A percentile compares a stretch with the other conserved stretches of the same genome.
Evolutionary conservation across 129 eudicot genomes (phyloP).

Genomic region (Flaveria trinervia): DNA sequence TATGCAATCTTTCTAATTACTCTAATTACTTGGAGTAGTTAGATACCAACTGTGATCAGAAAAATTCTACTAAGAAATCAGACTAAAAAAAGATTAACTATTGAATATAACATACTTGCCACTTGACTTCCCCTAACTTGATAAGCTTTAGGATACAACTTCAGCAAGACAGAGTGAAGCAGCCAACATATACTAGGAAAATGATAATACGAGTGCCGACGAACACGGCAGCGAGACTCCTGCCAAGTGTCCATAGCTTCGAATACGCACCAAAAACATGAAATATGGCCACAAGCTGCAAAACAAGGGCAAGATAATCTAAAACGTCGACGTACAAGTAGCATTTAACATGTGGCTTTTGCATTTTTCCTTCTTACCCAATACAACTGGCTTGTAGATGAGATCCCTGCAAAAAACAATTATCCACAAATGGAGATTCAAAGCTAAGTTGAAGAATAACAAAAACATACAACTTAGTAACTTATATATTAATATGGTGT

Average conservation of each 20-base stretch:
- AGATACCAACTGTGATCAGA: constrained; percentile 11
- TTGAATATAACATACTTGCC: constrained; percentile 34
- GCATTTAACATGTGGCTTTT: constrained; percentile 9
- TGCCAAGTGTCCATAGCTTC: constrained; percentile 45
- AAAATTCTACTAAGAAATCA: not conserved
- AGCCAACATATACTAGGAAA: constrained; percentile 55
- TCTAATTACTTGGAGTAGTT: not conserved
- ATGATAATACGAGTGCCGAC: constrained; percentile 50
- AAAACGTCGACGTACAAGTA: not conserved
- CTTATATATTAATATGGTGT: constrained; percentile 1
- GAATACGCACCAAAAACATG: constrained; percentile 67
- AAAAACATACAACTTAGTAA: not conserved
- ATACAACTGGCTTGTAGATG: constrained; percentile 65
- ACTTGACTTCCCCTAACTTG: constrained; percentile 51
- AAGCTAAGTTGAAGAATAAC: not conserved
- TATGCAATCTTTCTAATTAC: not conserved
- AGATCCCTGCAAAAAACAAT: constrained; percentile 48
- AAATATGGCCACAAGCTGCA: constrained; percentile 75
- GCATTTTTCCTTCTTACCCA: constrained; percentile 47
- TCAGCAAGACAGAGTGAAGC: constrained; percentile 52
- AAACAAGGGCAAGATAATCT: constrained; percentile 18
- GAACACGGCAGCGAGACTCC: constrained; percentile 59
- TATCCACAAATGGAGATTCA: constrained; percentile 2
- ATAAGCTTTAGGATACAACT: constrained; percentile 50
- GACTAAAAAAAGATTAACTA: constrained; percentile 1